A percentile compares a stretch with the other conserved stretches of the same genome.
Evolutionary conservation across 148 eudicot genomes (phyloP).

Genomic region (Polygonum aviculare): DNA sequence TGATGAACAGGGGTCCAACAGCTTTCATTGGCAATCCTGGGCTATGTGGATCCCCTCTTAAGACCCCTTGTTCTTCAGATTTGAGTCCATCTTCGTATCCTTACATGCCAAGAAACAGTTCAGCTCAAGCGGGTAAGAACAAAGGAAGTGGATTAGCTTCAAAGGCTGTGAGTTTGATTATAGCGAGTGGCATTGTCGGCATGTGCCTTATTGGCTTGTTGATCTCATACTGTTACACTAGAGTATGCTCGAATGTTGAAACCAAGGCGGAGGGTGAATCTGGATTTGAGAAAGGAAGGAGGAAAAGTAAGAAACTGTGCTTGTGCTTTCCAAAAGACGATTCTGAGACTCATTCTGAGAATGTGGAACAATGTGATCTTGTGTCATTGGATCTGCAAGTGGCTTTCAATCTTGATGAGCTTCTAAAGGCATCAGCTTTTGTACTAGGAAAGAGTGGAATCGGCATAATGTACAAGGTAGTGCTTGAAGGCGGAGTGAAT

Average conservation of each 20-base stretch:
- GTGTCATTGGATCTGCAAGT: constrained; percentile 63
- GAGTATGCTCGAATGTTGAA: constrained; percentile 38
- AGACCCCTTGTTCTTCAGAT: constrained; percentile 48
- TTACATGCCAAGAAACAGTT: constrained; percentile 48
- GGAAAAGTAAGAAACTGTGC: constrained; percentile 44
- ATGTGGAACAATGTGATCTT: constrained; percentile 75
- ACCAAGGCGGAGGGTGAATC: constrained; percentile 29
- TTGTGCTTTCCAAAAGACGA: constrained; percentile 82
- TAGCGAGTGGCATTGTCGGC: constrained; percentile 65
- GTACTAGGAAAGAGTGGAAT: constrained; percentile 92
- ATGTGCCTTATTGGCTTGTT: constrained; percentile 79
- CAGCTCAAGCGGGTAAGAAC: constrained; percentile 33
- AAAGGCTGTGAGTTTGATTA: constrained; percentile 45
- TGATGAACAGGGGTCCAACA: constrained; percentile 85
- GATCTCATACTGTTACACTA: constrained; percentile 70
- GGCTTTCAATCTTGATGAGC: constrained; percentile 80
- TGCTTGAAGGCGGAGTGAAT: constrained; percentile 76
- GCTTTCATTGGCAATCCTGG: constrained; percentile 86
- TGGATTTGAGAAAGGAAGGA: constrained; percentile 37
- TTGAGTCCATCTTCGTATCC: constrained; percentile 58
- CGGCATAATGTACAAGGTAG: constrained; percentile 92
- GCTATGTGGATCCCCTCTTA: constrained; percentile 91
- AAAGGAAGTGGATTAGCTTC: constrained; percentile 55
- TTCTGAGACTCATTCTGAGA: constrained; percentile 71
- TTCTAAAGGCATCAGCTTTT: constrained; percentile 90